phyloP scores from a whole-genome alignment of 2,329 filamentous ascomycete species.

The Colletotrichum eremochloae region DNA sequence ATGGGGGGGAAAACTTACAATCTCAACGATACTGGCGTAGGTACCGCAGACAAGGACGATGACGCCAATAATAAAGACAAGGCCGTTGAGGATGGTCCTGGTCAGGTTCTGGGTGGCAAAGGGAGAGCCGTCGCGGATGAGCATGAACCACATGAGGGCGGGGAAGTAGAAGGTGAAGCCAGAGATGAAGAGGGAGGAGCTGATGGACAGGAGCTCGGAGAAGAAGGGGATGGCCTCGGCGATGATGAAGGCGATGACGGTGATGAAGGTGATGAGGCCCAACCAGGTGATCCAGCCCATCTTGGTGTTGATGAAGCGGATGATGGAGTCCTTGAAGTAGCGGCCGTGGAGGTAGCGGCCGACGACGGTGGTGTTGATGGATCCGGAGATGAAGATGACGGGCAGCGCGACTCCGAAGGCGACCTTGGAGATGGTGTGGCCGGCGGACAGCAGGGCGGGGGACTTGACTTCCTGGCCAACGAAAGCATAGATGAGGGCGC shows the following conservation, averaged over 20 bases:
- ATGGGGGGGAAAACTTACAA: conserved; percentile 27
- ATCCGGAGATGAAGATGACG: conserved; percentile 81
- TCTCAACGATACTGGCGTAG: conserved; percentile 47
- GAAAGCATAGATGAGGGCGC: conserved; percentile 77
- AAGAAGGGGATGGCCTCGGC: conserved; percentile 82
- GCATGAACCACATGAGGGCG: conserved; percentile 59
- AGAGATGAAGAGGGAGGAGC: conserved; percentile 62
- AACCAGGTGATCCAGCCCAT: conserved; percentile 70
- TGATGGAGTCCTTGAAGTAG: conserved; percentile 58
- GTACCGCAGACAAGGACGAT: conserved; percentile 52
- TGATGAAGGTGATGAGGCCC: conserved; percentile 68
- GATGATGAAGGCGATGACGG: conserved; percentile 77
- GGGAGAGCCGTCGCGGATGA: conserved; percentile 51
- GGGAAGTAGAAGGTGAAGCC: conserved; percentile 59
- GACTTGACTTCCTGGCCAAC: conserved; percentile 73
- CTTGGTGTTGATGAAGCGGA: conserved; percentile 62
- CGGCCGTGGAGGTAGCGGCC: conserved; percentile 62
- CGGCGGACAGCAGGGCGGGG: conserved; percentile 77
- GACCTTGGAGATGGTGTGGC: conserved; percentile 70
- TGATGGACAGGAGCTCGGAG: conserved; percentile 72
- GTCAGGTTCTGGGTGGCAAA: conserved; percentile 49
- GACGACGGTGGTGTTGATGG: conserved; percentile 71
- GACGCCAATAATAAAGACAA: conserved; percentile 50
- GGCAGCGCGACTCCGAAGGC: conserved; percentile 79
- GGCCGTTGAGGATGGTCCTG: conserved; percentile 46